phyloP scores from a whole-genome alignment of 1,284 basidiomycete genomes.

The Ceratobasidium sp. region DNA sequence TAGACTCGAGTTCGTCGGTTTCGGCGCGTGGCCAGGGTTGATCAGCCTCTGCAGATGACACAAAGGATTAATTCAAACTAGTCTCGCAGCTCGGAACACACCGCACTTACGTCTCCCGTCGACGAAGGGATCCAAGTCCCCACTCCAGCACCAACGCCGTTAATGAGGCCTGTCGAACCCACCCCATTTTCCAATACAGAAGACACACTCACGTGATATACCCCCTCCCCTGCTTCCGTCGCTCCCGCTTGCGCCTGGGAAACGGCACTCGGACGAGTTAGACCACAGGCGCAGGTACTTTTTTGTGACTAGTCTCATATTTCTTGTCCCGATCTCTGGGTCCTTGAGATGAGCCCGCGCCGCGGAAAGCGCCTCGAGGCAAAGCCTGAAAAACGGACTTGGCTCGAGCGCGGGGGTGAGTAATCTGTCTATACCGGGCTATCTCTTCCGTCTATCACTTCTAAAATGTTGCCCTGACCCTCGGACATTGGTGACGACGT shows the following conservation, averaged over 20 bases:
- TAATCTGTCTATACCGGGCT: background rate
- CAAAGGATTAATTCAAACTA: conserved; percentile 28
- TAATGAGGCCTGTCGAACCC: conserved; percentile 27
- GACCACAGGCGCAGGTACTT: background rate
- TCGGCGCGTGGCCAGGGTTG: conserved; percentile 21
- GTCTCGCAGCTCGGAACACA: background rate
- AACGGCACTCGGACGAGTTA: background rate
- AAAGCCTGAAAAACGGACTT: background rate
- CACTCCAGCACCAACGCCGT: conserved; percentile 11
- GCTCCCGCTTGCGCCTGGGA: background rate
- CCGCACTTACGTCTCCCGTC: conserved; percentile 1
- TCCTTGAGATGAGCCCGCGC: conserved; percentile 13
- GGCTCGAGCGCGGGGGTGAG: background rate
- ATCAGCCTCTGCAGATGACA: conserved; percentile 28
- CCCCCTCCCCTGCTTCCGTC: background rate
- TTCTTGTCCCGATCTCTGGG: background rate
- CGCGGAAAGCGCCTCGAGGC: conserved; percentile 33
- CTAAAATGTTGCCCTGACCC: background rate
- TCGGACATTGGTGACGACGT: background rate
- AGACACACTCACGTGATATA: background rate
- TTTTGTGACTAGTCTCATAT: conserved; percentile 29
- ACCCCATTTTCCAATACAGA: conserved; percentile 2
- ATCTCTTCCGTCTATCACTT: background rate
- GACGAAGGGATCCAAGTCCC: background rate
- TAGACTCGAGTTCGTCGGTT: conserved; percentile 12